phyloP scores from a whole-genome alignment of 139 green algal species.

The Closterium sp. region DNA sequence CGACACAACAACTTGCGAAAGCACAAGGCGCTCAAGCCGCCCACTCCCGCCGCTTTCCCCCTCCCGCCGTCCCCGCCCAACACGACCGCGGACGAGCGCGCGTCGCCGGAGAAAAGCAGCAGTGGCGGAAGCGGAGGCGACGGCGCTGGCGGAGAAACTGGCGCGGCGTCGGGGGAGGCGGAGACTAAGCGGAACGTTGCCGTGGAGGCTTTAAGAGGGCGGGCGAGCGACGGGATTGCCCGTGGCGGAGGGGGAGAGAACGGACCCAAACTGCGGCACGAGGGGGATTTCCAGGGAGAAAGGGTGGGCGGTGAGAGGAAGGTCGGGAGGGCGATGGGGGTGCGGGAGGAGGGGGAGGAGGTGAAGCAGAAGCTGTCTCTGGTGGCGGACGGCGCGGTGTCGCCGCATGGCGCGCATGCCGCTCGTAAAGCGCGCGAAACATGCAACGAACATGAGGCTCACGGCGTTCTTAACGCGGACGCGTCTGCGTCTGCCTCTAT shows the following conservation, averaged over 20 bases:
- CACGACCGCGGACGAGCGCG: not conserved
- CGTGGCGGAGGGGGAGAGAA: no score
- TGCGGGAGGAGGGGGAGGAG: not conserved
- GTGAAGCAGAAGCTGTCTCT: not conserved
- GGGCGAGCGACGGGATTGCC: not conserved
- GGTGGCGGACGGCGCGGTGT: not conserved
- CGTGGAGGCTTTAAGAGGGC: not conserved
- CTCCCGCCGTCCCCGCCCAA: not conserved
- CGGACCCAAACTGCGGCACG: no score
- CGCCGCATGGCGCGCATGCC: not conserved
- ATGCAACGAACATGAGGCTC: no score
- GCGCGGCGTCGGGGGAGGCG: not conserved
- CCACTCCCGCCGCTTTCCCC: not conserved
- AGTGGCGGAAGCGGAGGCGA: not conserved
- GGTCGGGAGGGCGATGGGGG: not conserved
- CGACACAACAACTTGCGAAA: conserved; percentile 72
- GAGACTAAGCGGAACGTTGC: not conserved
- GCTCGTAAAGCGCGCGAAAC: no score
- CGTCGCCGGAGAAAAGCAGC: not conserved
- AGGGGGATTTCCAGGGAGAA: no score
- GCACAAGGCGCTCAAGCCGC: not conserved
- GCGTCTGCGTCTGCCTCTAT: not conserved
- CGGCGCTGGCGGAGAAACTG: not conserved
- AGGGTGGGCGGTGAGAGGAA: no score
- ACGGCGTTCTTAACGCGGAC: no score